Evolutionary conservation across 2,329 filamentous ascomycete genomes (phyloP), one percentile per base, ranked within the genome.

Genomic region (Calonectria pseudoreteaudii): DNA sequence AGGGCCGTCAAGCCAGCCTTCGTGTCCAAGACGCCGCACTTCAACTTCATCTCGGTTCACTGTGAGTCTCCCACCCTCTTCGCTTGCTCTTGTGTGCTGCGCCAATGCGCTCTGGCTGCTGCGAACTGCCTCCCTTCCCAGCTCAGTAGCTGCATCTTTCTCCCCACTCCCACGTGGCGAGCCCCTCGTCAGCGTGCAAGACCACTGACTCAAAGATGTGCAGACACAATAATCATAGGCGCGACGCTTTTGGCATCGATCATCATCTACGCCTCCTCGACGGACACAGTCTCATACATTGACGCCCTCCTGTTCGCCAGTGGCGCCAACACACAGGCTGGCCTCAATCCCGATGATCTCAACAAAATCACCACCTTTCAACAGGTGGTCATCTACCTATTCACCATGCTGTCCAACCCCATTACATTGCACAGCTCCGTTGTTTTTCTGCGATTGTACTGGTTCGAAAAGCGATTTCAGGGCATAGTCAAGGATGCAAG

Each of bases 391-490:
- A 86, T 97, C 31, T 95, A 93, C 79, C 80, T 95, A 9, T 88
- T 94, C 50, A 88, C 93, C 5, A 93, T 95, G 88, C 79, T 95
- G 16, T 92, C 93, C 31, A 98, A 95, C 66, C 95, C 95, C 0
- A 97, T 98, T 74, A 93, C 94, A 60, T 93, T 98, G 79, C 92
- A 98, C 81, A 91, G 94, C 2, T 94, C 91, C 56, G 95, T 99
- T 56, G 97, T 99, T 10, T 96, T 98, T 79, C 89, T 98, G 18
- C 94, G 97, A 31, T 88, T 99, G 2, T 98, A 98, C 85, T 99
- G 96, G 96, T 99, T 99, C 82, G 96, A 99, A 85, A 98, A 97
- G 84, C 92, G 96, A 10, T 98, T 99, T 82, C 94, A 98, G 82
- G 90, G 94, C 79, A 91, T 98, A 76, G 95, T 94, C 18, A 89